Base-by-base conservation (phyloP, 2,329 filamentous ascomycete genomes). In the Beauveria sp. region DNA sequence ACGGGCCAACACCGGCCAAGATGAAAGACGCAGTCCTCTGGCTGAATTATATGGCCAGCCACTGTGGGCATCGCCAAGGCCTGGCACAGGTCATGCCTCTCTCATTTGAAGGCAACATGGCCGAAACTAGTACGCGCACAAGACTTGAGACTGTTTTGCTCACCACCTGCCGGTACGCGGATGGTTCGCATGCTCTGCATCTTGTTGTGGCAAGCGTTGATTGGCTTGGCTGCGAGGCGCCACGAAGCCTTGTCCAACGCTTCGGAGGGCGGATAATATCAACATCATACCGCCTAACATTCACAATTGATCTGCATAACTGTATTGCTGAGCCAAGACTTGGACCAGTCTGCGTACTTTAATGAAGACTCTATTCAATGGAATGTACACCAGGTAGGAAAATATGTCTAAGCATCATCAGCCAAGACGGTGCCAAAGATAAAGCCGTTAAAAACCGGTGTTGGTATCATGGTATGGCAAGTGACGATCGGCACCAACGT, bases 401-500 rank as follows among this genome's bases (percentile, higher is more conserved):
- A 14, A 14, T 5, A 34, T 38, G 22, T 10, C 22, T 20, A 26
- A 16, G 22, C 12, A 9, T 8, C 16, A 9, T 30, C 24, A 8
- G 52, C 22, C 38, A 52, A 52, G 24, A 59, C 57, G 22, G 49
- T 52, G 7, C 24, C 57, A 12, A 59, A 59, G 38, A 61, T 55
- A 12, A 60, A 61, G 8, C 58, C 62, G 51, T 63, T 63, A 7
- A 61, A 61, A 3, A 61, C 18, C 58, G 45, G 63, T 46, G 9
- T 65, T 63, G 18, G 67, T 61, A 30, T 1, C 16, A 22, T 62
- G 40, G 58, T 62, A 66, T 58, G 66, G 60, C 56, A 30, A 22
- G 45, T 24, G 8, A 59, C 47, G 3, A 46, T 34, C 2, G 69
- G 67, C 50, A 71, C 63, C 5, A 70, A 61, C 8, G 68, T 67